These are phyloP conservation scores for Amphicarpaea edgeworthii DNA, from an alignment of 306 rosid genomes.

Conservation along the genomic window DNA sequence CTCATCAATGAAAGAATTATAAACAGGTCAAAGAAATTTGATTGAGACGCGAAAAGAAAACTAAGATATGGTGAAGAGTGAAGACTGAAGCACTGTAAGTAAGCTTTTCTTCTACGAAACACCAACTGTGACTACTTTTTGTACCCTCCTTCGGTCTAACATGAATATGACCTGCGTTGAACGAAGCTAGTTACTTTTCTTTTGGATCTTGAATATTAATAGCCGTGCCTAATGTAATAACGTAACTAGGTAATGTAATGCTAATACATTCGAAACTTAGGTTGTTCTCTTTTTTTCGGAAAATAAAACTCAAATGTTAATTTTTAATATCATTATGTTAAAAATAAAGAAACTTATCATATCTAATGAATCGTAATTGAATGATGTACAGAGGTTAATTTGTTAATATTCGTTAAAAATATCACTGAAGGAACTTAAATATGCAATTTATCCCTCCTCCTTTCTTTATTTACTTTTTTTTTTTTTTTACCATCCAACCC, in stretches of 20 bases:
- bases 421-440: too few relatives aligned
- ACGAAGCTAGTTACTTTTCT: not conserved
- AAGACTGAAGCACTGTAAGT: not conserved
- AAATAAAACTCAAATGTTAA: not conserved
- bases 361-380: too few relatives aligned
- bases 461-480: too few relatives aligned
- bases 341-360: too few relatives aligned
- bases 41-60: slow-evolving; percentile 25
- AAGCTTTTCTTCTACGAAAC: slow-evolving; percentile 42
- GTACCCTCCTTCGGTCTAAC: not conserved
- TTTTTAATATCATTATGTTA: not conserved
- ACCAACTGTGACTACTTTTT: slow-evolving; percentile 22
- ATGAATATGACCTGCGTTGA: slow-evolving; percentile 24
- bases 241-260: not conserved
- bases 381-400: too few relatives aligned
- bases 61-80: slow-evolving; percentile 28
- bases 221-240: not conserved
- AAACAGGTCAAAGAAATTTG: slow-evolving; percentile 38
- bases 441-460: too few relatives aligned
- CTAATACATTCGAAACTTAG: not conserved
- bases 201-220: slow-evolving; percentile 2
- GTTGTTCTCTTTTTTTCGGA: too few relatives aligned
- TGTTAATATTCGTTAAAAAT: too few relatives aligned
- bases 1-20: not conserved
- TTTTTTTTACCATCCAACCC: too few relatives aligned